phyloP scores from a whole-genome alignment of 169 alveolate species.

The Sarcocystis neurona region DNA sequence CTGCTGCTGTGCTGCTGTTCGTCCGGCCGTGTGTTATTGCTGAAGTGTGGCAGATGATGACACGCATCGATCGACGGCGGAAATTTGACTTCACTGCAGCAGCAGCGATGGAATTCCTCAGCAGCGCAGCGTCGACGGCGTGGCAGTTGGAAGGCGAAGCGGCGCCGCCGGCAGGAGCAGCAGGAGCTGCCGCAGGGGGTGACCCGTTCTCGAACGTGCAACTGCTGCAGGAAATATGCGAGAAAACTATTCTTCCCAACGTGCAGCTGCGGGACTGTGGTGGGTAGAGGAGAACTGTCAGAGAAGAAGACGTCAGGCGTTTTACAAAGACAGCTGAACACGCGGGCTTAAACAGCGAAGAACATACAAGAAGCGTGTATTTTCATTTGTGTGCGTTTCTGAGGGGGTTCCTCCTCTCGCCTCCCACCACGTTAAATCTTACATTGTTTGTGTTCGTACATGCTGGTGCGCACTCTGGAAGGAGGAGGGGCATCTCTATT shows the following conservation, averaged over 20 bases:
- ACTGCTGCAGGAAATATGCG: constrained; percentile 27
- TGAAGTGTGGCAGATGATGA: constrained; percentile 40
- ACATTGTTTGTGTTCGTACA: no score
- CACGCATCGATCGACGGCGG: neutral
- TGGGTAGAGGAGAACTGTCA: no score
- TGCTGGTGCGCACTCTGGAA: no score
- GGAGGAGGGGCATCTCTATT: no score
- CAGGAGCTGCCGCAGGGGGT: constrained; percentile 17
- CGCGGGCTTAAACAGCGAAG: no score
- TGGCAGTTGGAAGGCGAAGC: constrained; percentile 26
- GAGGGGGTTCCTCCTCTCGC: no score
- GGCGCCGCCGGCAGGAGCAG: neutral
- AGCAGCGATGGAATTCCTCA: constrained; percentile 42
- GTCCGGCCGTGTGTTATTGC: neutral
- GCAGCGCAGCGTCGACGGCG: constrained; percentile 51
- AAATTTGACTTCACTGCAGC: constrained; percentile 31
- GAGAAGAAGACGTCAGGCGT: no score
- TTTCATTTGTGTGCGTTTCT: no score
- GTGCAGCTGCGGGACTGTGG: constrained; percentile 46
- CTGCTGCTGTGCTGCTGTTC: neutral
- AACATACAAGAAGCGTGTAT: no score
- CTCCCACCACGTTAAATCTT: no score
- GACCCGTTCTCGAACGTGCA: constrained; percentile 36
- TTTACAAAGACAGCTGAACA: no score
- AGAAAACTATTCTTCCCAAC: constrained; percentile 39